A percentile compares a stretch with the other conserved stretches of the same genome.
phyloP scores from a whole-genome alignment of 108 stramenopile species.

The Aurantiochytrium sp. region DNA sequence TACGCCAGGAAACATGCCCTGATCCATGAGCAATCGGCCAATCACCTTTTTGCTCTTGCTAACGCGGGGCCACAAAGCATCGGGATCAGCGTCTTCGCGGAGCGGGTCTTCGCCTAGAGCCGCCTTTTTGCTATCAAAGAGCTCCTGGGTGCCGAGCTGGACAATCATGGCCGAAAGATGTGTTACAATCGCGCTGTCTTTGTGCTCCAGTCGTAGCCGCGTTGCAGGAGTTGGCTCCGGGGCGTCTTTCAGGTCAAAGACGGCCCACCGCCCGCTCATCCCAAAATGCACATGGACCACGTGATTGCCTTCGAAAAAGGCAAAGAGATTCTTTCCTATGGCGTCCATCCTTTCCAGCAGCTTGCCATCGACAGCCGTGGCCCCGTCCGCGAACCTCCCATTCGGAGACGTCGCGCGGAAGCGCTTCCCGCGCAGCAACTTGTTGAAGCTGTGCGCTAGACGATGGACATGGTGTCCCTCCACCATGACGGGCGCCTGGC shows the following conservation, averaged over 20 bases:
- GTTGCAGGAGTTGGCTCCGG: conserved; percentile 56
- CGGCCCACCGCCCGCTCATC: conserved; percentile 62
- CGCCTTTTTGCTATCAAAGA: conserved; percentile 46
- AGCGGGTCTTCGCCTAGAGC: conserved; percentile 62
- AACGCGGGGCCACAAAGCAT: conserved; percentile 45
- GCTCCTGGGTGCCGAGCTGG: conserved; percentile 44
- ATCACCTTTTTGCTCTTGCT: conserved; percentile 55
- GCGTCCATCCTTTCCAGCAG: conserved; percentile 57
- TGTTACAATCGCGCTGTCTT: conserved; percentile 23
- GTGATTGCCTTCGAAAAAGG: conserved; percentile 40
- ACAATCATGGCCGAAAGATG: conserved; percentile 69
- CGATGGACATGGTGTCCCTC: conserved; percentile 65
- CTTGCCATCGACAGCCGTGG: conserved; percentile 47
- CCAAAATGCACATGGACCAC: conserved; percentile 67
- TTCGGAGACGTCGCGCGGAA: conserved; percentile 57
- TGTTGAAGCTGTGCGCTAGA: conserved; percentile 50
- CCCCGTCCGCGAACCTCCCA: conserved; percentile 56
- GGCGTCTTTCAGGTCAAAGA: conserved; percentile 39
- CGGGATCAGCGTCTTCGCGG: conserved; percentile 56
- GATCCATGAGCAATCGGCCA: conserved; percentile 64
- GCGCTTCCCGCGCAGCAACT: conserved; percentile 48
- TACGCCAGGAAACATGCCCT: conserved; percentile 57
- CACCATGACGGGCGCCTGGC: conserved; percentile 28
- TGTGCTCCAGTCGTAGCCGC: conserved; percentile 45
- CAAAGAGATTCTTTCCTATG: conserved; percentile 68